Evolutionary conservation across 108 stramenopile genomes (phyloP), one percentile per base, ranked within the genome.

Genomic region (Aurantiochytrium sp.): DNA sequence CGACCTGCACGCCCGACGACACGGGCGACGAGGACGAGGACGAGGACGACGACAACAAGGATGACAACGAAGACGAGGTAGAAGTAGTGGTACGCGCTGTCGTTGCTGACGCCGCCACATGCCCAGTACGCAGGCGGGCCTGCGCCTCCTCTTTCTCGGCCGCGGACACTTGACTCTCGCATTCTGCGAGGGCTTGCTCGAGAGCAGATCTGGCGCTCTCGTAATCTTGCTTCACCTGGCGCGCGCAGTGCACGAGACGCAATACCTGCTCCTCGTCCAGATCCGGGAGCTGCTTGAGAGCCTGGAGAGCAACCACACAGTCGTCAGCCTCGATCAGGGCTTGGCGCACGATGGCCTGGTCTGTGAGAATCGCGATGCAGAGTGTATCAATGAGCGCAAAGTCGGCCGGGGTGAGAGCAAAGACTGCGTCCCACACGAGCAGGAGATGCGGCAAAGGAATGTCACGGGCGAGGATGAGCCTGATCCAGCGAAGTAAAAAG

Each of bases 311-410:
- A 12, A 81, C 42, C 12, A 48, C 73, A 81, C 42, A 81, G 39
- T 41, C 39, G 30, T 81, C 73, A 12, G 73, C 45, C n/a, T 48
- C 39, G 73, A 48, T 48, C 36, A 81, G 45, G 17, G 15, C 42
- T 6, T 48, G 50, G 12, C 42, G 15, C 73, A 41, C 45, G 45
- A 81, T 48, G 36, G 24, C 15, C 39, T 41, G 73, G 42, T 81
- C 73, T 24, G 73, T 81, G 45, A 81, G 73, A 21, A 81, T 81
- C 6, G 73, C 39, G 12, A 81, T 48, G 73, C 73, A 81, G n/a
- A 81, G 30, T 12, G 27, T 27, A 81, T 81, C 73, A 48, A 81
- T 81, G n/a, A 81, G 45, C 39, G 73, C 12, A 81, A 81, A 81
- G 30, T 81, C 73, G 3, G 50, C 39, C 19, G 73, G 73, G 12